A percentile compares a stretch with the other conserved stretches of the same genome.
phyloP scores from a whole-genome alignment of 129 eudicot genomes.

The Saussurea involucrata region DNA sequence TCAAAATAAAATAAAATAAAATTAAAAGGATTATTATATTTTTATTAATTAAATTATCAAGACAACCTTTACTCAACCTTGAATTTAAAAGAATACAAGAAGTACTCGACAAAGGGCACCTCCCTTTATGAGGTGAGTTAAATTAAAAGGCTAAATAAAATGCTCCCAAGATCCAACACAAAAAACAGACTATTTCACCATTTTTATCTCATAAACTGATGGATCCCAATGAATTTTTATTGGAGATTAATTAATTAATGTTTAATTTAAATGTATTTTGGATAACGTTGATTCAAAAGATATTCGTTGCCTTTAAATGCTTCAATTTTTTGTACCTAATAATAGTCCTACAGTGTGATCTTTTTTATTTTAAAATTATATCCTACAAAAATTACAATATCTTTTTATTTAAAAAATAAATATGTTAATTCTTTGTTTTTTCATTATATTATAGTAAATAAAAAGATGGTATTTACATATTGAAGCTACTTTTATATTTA shows the following conservation, averaged over 20 bases:
- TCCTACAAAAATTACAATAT: background rate
- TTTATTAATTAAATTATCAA: background rate
- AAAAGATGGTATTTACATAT: background rate
- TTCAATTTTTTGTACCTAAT: background rate
- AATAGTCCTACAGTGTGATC: background rate
- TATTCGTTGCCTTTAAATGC: conserved; percentile 2
- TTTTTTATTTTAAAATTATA: background rate
- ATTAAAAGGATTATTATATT: no score
- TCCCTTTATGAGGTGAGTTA: conserved; percentile 11
- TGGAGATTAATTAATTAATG: background rate
- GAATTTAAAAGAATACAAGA: background rate
- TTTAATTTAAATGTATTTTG: background rate
- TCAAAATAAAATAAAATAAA: no score
- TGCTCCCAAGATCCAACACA: conserved; percentile 31
- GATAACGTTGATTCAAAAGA: conserved; percentile 17
- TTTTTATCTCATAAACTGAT: conserved; percentile 10
- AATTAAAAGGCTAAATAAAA: conserved; percentile 11
- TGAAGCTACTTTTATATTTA: no score
- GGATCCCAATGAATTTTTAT: conserved; percentile 22
- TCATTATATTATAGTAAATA: no score
- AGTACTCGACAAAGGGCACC: conserved; percentile 11
- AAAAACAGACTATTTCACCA: conserved; percentile 11
- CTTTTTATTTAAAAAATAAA: background rate
- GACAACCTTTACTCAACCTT: conserved; percentile 9
- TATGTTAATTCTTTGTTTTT: background rate